Base-by-base conservation (phyloP, 768 basidiomycete genomes). In the Amanita molliuscula region DNA sequence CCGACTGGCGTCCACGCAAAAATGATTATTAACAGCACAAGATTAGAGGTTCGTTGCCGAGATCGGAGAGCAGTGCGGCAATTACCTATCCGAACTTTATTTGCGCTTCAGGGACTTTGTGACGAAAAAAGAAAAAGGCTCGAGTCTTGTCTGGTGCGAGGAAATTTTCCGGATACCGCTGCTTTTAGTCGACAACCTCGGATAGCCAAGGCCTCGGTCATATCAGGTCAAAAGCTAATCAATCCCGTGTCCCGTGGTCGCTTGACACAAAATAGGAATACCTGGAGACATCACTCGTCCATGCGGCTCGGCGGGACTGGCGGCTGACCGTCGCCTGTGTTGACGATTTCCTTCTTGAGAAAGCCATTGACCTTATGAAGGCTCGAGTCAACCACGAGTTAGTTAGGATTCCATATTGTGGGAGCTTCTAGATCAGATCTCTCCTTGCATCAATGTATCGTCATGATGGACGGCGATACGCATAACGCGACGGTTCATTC, bases 61-160 rank as follows among this genome's bases (percentile, higher is more conserved):
- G 49, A 44, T 50, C 38, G 21, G 41, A 48, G 47, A 48, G 47
- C 25, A 44, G 28, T 43, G 40, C 34, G 31, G 33, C 20, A 21
- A 36, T 50, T 44, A 50, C 41, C 49, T 50, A 31, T 18, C 49
- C 49, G 33, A 43, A 44, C 49, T 50, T 36, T 35, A 44, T 44
- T 49, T 33, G 38, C n/a, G 43, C 28, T 23, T 50, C 49, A 50
- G 49, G 49, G 49, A 40, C 33, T 35, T 28, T 16, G 23, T 40
- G 38, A 40, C 3, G 35, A 13, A 28, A 21, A 25, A 44, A 25
- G 28, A 41, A 25, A 44, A 25, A 21, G 15, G 46, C 35, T 37
- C 15, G 33, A 37, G 46, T 13, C n/a, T 33, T 13, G 29, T 13
- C 15, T 21, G 7, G 20, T 37, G 16, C n/a, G 46, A 35, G 6